Conservation (phyloP, 1,139 yeast genomes). For the Arxiozyma telluris region DNA sequence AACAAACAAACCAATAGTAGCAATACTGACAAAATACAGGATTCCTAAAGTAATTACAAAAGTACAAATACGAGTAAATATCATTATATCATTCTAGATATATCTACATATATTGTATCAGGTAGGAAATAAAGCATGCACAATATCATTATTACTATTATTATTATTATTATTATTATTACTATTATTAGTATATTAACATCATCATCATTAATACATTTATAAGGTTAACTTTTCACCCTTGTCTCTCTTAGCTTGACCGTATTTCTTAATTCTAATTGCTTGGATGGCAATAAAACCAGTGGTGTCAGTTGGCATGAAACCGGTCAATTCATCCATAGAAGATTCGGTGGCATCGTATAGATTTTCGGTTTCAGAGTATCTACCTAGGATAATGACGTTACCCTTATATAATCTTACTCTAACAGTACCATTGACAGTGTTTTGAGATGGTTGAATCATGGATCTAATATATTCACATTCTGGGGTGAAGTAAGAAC, state of each 20-base stretch:
- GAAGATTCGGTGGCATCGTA: conserved; percentile 97
- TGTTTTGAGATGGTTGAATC: conserved; percentile 88
- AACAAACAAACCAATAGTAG: no score
- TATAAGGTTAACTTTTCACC: conserved; percentile 35
- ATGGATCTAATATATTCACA: conserved; percentile 90
- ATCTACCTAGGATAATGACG: conserved; percentile 80
- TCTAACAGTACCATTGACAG: conserved; percentile 95
- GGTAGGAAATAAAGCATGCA: not conserved
- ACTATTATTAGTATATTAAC: no score
- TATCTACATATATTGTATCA: not conserved
- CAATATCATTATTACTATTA: no score
- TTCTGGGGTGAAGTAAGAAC: conserved; percentile 97
- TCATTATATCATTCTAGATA: not conserved
- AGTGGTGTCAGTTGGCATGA: conserved; percentile 92
- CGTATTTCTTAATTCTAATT: conserved; percentile 95
- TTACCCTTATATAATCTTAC: conserved; percentile 89
- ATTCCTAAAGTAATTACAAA: no score
- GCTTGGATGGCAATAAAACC: conserved; percentile 98
- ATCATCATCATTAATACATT: not conserved
- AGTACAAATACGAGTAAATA: not conserved
- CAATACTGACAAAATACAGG: not conserved
- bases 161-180: no score
- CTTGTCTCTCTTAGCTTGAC: conserved; percentile 84
- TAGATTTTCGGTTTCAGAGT: conserved; percentile 86
- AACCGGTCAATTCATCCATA: conserved; percentile 98